Evolutionary conservation across 2,329 filamentous ascomycete genomes (phyloP), one percentile per base, ranked within the genome.

Genomic region (Pseudogymnoascus sp.): DNA sequence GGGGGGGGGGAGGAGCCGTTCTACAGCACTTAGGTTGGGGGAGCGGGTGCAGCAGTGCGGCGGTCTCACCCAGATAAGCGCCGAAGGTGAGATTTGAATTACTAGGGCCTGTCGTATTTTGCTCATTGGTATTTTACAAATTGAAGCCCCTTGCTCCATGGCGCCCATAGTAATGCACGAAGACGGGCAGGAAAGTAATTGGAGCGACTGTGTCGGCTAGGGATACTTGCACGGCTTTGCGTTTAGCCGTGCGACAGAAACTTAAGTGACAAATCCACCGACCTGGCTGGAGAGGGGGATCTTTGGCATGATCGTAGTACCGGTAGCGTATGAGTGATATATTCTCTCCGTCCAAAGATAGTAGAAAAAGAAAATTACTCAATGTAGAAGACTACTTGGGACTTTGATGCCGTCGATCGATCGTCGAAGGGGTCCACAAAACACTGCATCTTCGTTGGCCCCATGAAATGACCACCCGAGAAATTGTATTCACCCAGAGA

Each of bases 1-100:
- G n/a, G 17, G 17, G 17, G 41, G 44, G n/a, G 44, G 24, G 2
- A 13, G 6, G 21, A 21, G 8, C 21, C 29, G 29, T 54, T 54
- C 47, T 54, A 29, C 47, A 54, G 47, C 47, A 54, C 3, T 54
- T 54, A 29, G 47, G 47, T 54, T 54, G 35, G 47, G 47, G 47
- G 26, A 33, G 47, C 29, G 47, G 47, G 47, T 54, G 47, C 10
- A 54, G 29, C 21, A 11, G 17, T 31, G 44, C 26, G 13, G 26
- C 29, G 47, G 47, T 35, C 15, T 33, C 13, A 54, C 9, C 29
- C 29, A 33, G 15, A 54, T 33, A 54, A 54, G 47, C 47, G 47
- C 47, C 47, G 9, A 54, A 54, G 26, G 47, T n/a, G 5, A 54
- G 29, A 54, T 54, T 54, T 54, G 47, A 33, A 17, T 33, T 54